Conservation (phyloP, 768 basidiomycete genomes). For the Mycena vitilis region DNA sequence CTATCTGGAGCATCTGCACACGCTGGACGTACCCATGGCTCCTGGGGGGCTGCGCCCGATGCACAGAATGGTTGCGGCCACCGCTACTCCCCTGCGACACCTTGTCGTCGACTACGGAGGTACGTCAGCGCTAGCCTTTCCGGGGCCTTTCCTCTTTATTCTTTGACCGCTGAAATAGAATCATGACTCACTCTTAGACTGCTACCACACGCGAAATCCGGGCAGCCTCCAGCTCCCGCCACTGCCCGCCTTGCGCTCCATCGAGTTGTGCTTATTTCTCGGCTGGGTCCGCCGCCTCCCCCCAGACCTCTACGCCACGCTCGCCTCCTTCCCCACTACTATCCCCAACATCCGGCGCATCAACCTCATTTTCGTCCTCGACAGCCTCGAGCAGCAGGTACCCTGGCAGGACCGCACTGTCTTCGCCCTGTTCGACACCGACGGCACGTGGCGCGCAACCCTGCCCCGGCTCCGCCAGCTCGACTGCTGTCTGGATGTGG, state of each 20-base stretch:
- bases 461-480: slow-evolving; percentile 1
- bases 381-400: slow-evolving; percentile 18
- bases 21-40: neutral
- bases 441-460: neutral
- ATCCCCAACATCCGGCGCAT: slow-evolving; percentile 7
- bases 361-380: slow-evolving; percentile 3
- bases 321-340: slow-evolving; percentile 1
- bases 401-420: slow-evolving; percentile 11
- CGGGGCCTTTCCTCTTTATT: neutral
- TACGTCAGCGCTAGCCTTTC: neutral
- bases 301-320: neutral
- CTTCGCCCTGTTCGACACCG: neutral
- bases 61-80: neutral
- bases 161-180: no score
- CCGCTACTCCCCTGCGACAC: neutral
- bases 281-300: slow-evolving; percentile 18
- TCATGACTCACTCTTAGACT: neutral
- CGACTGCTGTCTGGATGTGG: neutral
- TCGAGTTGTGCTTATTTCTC: slow-evolving; percentile 1
- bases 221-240: neutral
- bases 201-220: neutral
- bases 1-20: neutral
- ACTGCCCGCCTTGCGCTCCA: neutral
- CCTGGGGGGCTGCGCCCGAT: neutral
- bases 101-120: slow-evolving; percentile 3